phyloP scores from a whole-genome alignment of 1,139 yeast genomes.

The Groenewaldozyma auringiensis region DNA sequence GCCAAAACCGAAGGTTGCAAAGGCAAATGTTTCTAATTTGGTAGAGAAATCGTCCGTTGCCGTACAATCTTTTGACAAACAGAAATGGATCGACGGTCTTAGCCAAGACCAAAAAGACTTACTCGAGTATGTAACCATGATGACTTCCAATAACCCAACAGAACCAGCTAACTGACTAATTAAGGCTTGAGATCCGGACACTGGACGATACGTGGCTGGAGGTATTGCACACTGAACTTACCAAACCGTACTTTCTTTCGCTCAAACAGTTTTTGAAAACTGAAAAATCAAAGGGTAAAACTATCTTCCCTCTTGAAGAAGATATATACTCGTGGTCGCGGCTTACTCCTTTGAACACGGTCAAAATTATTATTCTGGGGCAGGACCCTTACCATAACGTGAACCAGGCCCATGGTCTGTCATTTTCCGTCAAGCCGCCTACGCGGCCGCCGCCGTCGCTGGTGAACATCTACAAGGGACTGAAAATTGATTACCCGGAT shows the following conservation, averaged over 20 bases:
- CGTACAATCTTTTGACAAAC: conserved; percentile 37
- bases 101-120: conserved; percentile 47
- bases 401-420: conserved; percentile 95
- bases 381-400: conserved; percentile 95
- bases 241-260: conserved; percentile 76
- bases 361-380: conserved; percentile 78
- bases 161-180: conserved; percentile 5
- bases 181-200: conserved; percentile 53
- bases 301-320: conserved; percentile 66
- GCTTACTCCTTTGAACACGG: conserved; percentile 65
- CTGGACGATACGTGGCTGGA: conserved; percentile 76
- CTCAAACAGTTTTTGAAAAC: conserved; percentile 53
- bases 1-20: conserved; percentile 14
- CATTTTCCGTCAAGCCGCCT: conserved; percentile 83
- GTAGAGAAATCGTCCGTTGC: background rate
- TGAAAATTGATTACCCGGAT: conserved; percentile 64
- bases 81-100: conserved; percentile 47
- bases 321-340: conserved; percentile 94
- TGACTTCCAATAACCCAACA: background rate
- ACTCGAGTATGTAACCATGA: conserved; percentile 32
- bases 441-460: conserved; percentile 86
- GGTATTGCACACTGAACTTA: conserved; percentile 59
- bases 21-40: conserved; percentile 4
- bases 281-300: conserved; percentile 31
- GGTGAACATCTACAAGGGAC: conserved; percentile 75